Base-by-base conservation (phyloP, 352 stramenopile genomes). In the Phytopythium chamaehyphon region DNA sequence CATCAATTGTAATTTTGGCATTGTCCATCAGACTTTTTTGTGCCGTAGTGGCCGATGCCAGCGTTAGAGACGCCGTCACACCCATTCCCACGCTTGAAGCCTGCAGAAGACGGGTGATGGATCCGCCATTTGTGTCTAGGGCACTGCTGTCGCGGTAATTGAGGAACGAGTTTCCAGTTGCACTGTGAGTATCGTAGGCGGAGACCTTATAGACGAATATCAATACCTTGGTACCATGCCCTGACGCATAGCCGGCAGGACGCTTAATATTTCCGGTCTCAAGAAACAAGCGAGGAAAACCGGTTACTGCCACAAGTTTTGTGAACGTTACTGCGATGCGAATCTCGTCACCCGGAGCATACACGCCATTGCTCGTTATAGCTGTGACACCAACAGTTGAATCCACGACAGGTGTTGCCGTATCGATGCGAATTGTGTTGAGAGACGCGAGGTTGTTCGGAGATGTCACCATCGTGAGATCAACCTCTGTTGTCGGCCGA, bases 191-290 rank as follows among this genome's bases (percentile, higher is more conserved):
- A 48, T 94, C 84, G 47, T 84, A 84, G 5, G 76, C 59, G 0
- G 65, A 66, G 4, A 94, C 73, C 0, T 62, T 84, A 62, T 93
- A 95, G n/a, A 76, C 52, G 62, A 95, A 93, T 5, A 57, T 73
- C 0, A 95, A 47, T 26, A 65, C 51, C 42, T 79, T 88, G 0
- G 76, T 85, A 9, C 72, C 79, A 37, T 72, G 76, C 1, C 84
- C 84, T 22, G 67, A 72, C 22, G 47, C 66, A 61, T 91, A 95
- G 3, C 71, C 67, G 0, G 84, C 84, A 21, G 75, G 66, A 8
- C 76, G 75, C 52, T 89, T 88, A 47, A 89, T 82, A 0, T 62
- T 59, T 5, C 76, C 80, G 0, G 82, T 93, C 52, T 91, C 77
- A 12, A 94, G 60, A 47, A 83, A 85, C 18, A 94, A 44, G 9